Conservation (phyloP, 129 eudicot species). For the Logfia minima region DNA sequence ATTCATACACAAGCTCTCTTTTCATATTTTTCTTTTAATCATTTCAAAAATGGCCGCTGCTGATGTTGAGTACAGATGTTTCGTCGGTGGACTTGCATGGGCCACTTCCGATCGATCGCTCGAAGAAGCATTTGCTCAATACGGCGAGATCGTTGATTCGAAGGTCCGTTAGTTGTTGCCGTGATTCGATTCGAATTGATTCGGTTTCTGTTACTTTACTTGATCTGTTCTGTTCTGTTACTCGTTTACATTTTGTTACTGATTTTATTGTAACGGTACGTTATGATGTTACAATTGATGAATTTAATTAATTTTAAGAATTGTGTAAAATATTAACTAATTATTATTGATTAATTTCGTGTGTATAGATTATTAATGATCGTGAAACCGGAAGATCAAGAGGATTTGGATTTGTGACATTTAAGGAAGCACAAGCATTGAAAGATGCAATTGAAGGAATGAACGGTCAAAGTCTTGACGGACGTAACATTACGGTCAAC, state of each 20-base stretch:
- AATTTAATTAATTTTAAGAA: too few species aligned
- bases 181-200: conserved; percentile 24
- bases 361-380: conserved; percentile 64
- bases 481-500: conserved; percentile 85
- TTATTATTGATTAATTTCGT: neutral
- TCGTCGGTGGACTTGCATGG: conserved; percentile 97
- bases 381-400: conserved; percentile 92
- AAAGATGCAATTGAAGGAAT: conserved; percentile 78
- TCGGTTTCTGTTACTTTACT: neutral
- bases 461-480: conserved; percentile 92
- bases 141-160: conserved; percentile 76
- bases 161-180: conserved; percentile 69
- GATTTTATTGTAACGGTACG: conserved; percentile 19
- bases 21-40: neutral
- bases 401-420: conserved; percentile 85
- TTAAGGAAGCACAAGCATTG: conserved; percentile 66
- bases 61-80: conserved; percentile 82
- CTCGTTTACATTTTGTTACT: conserved; percentile 26
- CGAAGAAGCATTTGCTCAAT: conserved; percentile 63
- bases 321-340: neutral
- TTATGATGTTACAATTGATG: neutral
- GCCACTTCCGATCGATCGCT: conserved; percentile 77
- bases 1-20: neutral
- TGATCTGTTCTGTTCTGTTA: conserved; percentile 32
- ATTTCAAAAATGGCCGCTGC: conserved; percentile 52